Evolutionary conservation across 768 basidiomycete genomes (phyloP).

Genomic region (Kondoa subrosea): DNA sequence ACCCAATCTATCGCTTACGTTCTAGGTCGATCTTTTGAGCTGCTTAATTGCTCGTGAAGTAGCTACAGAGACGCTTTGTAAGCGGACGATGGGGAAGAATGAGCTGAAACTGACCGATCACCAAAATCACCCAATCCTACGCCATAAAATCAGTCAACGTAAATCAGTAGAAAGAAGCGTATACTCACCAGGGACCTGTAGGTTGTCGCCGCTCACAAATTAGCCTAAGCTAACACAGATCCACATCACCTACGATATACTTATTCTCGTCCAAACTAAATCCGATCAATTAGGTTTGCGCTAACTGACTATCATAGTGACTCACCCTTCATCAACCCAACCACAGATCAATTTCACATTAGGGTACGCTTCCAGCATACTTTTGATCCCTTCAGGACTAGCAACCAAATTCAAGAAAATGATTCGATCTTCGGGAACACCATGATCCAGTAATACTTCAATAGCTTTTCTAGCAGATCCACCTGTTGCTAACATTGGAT

Average conservation of each 20-base stretch:
- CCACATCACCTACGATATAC: slow-evolving; percentile 25
- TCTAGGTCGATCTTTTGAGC: neutral
- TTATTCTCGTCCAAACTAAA: slow-evolving; percentile 6
- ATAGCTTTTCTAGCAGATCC: slow-evolving; percentile 96
- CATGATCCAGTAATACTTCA: slow-evolving; percentile 77
- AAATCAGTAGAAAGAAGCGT: neutral
- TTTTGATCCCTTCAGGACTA: slow-evolving; percentile 26
- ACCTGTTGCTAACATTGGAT: slow-evolving; percentile 96
- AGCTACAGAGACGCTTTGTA: slow-evolving; percentile 20
- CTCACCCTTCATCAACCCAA: slow-evolving; percentile 26
- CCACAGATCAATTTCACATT: slow-evolving; percentile 27
- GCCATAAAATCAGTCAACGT: too few species aligned
- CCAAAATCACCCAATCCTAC: neutral
- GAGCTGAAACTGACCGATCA: neutral
- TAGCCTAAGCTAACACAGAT: neutral
- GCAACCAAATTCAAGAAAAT: slow-evolving; percentile 30
- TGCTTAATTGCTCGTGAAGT: slow-evolving; percentile 17
- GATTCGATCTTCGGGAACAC: slow-evolving; percentile 71
- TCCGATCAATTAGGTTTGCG: neutral
- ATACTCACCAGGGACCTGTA: slow-evolving; percentile 5
- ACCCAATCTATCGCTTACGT: too few species aligned
- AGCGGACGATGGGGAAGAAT: neutral
- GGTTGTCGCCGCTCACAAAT: too few species aligned
- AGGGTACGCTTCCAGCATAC: slow-evolving; percentile 23
- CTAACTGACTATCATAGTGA: slow-evolving; percentile 24